phyloP scores from a whole-genome alignment of 331 rosid species.

The Quercus lobata region DNA sequence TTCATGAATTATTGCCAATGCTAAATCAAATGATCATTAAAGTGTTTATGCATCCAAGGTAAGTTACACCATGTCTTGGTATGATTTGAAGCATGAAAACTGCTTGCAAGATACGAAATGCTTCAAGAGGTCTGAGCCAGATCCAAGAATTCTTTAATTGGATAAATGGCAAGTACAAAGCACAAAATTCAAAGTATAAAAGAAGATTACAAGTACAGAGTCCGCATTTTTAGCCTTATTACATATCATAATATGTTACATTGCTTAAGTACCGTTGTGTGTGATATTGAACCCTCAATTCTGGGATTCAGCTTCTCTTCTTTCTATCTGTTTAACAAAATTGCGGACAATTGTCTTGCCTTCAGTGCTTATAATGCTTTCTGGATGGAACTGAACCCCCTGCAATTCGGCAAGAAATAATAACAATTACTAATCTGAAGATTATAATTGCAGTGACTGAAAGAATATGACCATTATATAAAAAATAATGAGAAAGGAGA shows the following conservation, averaged over 20 bases:
- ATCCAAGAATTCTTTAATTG: no score
- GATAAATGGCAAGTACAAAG: not conserved
- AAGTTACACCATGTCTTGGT: no score
- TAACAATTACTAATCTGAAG: not conserved
- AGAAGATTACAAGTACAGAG: not conserved
- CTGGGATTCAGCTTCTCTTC: slow-evolving; percentile 22
- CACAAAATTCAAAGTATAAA: not conserved
- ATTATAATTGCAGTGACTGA: not conserved
- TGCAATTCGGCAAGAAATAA: slow-evolving; percentile 11
- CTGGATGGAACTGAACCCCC: slow-evolving; percentile 66
- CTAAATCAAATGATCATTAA: not conserved
- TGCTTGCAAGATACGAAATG: no score
- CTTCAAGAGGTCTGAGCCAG: no score
- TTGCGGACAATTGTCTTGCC: slow-evolving; percentile 45
- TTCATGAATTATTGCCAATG: not conserved
- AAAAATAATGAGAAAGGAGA: not conserved
- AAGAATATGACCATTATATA: not conserved
- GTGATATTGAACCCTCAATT: slow-evolving; percentile 1
- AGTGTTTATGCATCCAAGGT: not conserved
- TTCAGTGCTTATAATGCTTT: slow-evolving; percentile 45
- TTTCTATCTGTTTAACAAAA: slow-evolving; percentile 38
- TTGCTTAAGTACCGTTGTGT: not conserved
- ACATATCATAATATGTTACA: not conserved
- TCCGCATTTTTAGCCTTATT: not conserved
- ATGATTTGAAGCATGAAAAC: no score